phyloP scores from a whole-genome alignment of 148 eudicot genomes.

The Chenopodium quinoa region DNA sequence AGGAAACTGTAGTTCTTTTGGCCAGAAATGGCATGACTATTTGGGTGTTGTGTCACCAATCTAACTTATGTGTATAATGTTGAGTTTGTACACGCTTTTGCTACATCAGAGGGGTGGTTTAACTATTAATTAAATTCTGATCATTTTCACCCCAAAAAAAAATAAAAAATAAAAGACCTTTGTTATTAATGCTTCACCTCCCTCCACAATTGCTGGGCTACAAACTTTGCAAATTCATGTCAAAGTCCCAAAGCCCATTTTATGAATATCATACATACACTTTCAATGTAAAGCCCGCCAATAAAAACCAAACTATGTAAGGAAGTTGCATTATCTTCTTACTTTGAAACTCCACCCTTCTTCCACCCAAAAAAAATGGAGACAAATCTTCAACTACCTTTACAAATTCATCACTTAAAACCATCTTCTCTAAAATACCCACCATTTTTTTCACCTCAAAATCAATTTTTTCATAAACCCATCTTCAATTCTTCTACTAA shows the following conservation, averaged over 20 bases:
- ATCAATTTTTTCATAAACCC: slow-evolving; percentile 21
- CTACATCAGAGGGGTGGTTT: too few species aligned
- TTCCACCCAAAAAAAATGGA: slow-evolving; percentile 18
- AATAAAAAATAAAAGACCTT: too few species aligned
- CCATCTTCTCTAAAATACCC: not conserved
- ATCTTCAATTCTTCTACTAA: slow-evolving; percentile 7
- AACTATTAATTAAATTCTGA: too few species aligned
- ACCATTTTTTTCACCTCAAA: slow-evolving; percentile 15
- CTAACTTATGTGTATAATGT: too few species aligned
- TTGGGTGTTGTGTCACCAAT: too few species aligned
- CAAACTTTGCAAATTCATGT: too few species aligned
- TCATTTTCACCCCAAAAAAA: too few species aligned
- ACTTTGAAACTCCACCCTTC: slow-evolving; percentile 25
- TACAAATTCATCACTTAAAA: slow-evolving; percentile 21
- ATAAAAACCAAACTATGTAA: not conserved
- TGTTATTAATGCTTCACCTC: too few species aligned
- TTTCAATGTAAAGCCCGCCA: slow-evolving; percentile 18
- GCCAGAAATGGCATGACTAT: too few species aligned
- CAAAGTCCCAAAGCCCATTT: not conserved
- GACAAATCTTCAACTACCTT: slow-evolving; percentile 22
- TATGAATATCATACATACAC: not conserved
- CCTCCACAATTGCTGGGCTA: too few species aligned
- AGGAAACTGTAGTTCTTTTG: too few species aligned
- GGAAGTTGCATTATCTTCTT: slow-evolving; percentile 21
- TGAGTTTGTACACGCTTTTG: too few species aligned